Evolutionary conservation across 2,329 filamentous ascomycete species (phyloP), one percentile per base, ranked within the genome.

Genomic region (Phialocephala sp.): DNA sequence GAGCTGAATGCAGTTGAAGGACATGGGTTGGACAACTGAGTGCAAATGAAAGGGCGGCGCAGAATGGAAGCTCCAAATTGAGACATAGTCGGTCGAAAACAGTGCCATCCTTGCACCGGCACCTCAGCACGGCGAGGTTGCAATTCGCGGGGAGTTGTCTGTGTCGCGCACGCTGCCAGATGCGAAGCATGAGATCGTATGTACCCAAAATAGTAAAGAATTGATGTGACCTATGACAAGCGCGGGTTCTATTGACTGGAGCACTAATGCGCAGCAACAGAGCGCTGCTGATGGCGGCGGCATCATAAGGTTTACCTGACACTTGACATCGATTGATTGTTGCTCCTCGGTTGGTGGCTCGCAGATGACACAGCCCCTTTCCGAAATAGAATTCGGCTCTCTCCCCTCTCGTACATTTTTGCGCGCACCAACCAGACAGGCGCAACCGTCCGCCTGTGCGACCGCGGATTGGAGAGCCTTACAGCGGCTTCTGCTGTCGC

Each of bases 361-460:
- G 27, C n/a, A 22, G 27, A 15, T 24, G n/a, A 61, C 63, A 64
- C 63, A 64, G 63, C 63, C 63, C 27, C 57, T 55, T 56, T 64
- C 45, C 36, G 27, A 56, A 56, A 56, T 64, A 64, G 63, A 58
- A 60, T 54, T 45, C 37, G 35, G n/a, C 18, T 41, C 39, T 32
- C 11, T 12, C 9, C 9, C 32, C 50, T 1, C 47, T 50, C 45
- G 45, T 50, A 32, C 24, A 18, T 18, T 54, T 54, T 32, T 9
- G n/a, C 14, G 22, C 8, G 12, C 24, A 54, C 50, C 50, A 54
- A 54, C 24, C 50, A 54, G 24, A 24, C 24, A 22, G n/a, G 9
- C 6, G 45, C 45, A 24, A 24, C 45, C 3, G 27, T 32, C 27
- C 27, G 6, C n/a, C 20, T 50, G 45, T 50, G 45, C 45, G 45